Evolutionary conservation across 2,329 filamentous ascomycete genomes (phyloP).

Genomic region (Cordyceps javanica): DNA sequence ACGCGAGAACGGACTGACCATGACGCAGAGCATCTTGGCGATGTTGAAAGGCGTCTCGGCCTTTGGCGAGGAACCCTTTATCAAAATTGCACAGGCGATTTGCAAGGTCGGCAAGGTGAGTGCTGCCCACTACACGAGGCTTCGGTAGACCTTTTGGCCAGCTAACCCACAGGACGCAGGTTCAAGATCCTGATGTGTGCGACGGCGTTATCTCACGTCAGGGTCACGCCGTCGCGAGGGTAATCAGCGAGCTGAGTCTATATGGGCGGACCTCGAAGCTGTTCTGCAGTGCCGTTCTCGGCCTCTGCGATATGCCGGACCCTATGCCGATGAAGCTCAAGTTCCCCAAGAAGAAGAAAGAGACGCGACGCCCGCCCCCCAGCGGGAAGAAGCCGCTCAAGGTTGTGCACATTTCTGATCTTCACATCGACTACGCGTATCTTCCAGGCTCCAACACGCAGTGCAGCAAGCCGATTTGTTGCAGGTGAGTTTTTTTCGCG

Average conservation of each 20-base stretch:
- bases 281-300: slow-evolving; percentile 48
- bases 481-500: slow-evolving; percentile 37
- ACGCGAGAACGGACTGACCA: not conserved
- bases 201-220: slow-evolving; percentile 44
- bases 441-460: slow-evolving; percentile 45
- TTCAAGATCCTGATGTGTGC: slow-evolving; percentile 50
- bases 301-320: slow-evolving; percentile 44
- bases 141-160: no score
- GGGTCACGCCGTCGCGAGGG: slow-evolving; percentile 46
- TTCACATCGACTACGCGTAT: slow-evolving; percentile 53
- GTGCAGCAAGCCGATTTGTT: slow-evolving; percentile 55
- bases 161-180: slow-evolving; percentile 21
- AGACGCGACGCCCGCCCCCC: slow-evolving; percentile 31
- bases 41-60: slow-evolving; percentile 37
- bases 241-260: slow-evolving; percentile 40
- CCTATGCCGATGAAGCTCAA: slow-evolving; percentile 36
- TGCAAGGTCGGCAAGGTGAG: slow-evolving; percentile 29
- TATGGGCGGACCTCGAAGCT: slow-evolving; percentile 44
- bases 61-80: slow-evolving; percentile 36
- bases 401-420: slow-evolving; percentile 55
- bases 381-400: slow-evolving; percentile 42
- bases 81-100: slow-evolving; percentile 24
- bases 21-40: slow-evolving; percentile 18
- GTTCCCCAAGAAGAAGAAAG: slow-evolving; percentile 35
- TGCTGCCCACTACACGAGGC: not conserved